phyloP scores from a whole-genome alignment of 768 basidiomycete species.

The Crucibulum laeve region DNA sequence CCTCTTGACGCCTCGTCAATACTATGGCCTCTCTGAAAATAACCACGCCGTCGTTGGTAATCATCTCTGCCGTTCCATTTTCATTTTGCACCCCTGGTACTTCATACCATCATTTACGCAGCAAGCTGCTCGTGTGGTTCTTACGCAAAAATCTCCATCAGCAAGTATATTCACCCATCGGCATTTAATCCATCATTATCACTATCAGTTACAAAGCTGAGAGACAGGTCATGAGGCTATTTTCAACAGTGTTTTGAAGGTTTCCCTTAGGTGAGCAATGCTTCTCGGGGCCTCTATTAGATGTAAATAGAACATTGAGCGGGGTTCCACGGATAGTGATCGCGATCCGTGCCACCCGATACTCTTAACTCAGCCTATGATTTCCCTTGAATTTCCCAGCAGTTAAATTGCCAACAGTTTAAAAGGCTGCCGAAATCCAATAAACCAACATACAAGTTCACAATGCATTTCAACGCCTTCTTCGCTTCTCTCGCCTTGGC shows the following conservation, averaged over 20 bases:
- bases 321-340: too few species aligned
- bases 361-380: not conserved
- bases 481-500: not conserved
- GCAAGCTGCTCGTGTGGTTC: too few species aligned
- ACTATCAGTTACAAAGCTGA: too few species aligned
- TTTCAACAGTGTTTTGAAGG: not conserved
- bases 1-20: too few species aligned
- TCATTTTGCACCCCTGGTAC: too few species aligned
- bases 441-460: not conserved
- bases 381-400: not conserved
- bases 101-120: too few species aligned
- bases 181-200: too few species aligned
- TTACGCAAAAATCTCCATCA: too few species aligned
- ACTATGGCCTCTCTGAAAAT: too few species aligned
- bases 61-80: too few species aligned
- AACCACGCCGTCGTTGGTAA: too few species aligned
- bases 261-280: not conserved
- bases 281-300: not conserved
- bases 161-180: too few species aligned
- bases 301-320: not conserved
- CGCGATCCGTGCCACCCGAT: not conserved
- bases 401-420: not conserved
- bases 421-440: not conserved
- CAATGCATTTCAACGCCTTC: not conserved
- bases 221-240: conserved; percentile 17